Evolutionary conservation across 1,284 basidiomycete species (phyloP).

Genomic region (Austroboletus sp.): DNA sequence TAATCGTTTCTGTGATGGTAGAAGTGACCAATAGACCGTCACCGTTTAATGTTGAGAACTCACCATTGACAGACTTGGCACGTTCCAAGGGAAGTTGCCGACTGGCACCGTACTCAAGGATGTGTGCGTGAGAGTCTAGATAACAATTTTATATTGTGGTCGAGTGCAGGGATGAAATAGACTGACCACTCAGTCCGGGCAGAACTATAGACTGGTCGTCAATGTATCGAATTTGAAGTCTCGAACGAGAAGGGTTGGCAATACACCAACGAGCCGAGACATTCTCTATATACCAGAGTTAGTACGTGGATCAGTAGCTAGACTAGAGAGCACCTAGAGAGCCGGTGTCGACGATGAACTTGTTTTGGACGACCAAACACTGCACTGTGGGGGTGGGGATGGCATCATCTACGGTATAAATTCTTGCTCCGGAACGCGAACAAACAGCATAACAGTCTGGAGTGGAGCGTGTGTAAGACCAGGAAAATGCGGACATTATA

Average conservation of each 20-base stretch:
- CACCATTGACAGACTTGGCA: slow-evolving; percentile 53
- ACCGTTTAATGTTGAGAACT: slow-evolving; percentile 1
- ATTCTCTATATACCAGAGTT: slow-evolving; percentile 34
- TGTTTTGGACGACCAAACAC: slow-evolving; percentile 52
- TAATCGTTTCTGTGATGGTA: slow-evolving; percentile 50
- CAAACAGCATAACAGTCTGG: slow-evolving; percentile 50
- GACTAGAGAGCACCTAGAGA: slow-evolving; percentile 44
- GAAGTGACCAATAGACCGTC: neutral
- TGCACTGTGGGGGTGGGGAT: slow-evolving; percentile 45
- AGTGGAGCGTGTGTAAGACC: slow-evolving; percentile 3
- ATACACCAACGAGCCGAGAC: slow-evolving; percentile 39
- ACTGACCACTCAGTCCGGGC: slow-evolving; percentile 61
- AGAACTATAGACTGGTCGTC: slow-evolving; percentile 52
- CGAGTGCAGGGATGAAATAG: slow-evolving; percentile 8
- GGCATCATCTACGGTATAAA: slow-evolving; percentile 56
- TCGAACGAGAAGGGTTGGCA: slow-evolving; percentile 13
- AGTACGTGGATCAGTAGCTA: neutral
- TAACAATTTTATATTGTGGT: neutral
- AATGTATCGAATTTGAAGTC: slow-evolving; percentile 44
- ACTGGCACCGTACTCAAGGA: slow-evolving; percentile 68
- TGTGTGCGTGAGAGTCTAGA: slow-evolving; percentile 78
- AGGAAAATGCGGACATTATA: slow-evolving; percentile 12
- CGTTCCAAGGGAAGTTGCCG: slow-evolving; percentile 61
- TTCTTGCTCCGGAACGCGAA: slow-evolving; percentile 41
- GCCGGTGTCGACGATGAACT: slow-evolving; percentile 49